phyloP scores from a whole-genome alignment of 768 basidiomycete genomes.

The Boletellus sp. region DNA sequence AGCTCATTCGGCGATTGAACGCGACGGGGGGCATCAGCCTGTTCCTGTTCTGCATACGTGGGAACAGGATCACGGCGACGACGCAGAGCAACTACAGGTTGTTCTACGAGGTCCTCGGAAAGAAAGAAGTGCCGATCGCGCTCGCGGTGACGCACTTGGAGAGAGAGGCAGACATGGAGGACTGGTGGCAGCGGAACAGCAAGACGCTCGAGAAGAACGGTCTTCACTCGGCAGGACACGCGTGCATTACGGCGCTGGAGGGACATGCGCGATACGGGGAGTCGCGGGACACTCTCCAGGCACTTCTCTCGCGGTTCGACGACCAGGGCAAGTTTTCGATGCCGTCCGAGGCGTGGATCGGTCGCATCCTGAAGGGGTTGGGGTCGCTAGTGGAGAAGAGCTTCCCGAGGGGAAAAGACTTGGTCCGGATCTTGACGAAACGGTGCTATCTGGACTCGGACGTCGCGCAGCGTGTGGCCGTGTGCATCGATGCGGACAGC shows the following conservation, averaged over 20 bases:
- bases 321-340: constrained; percentile 29
- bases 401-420: constrained; percentile 22
- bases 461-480: constrained; percentile 20
- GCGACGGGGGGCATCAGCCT: constrained; percentile 36
- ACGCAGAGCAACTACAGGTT: constrained; percentile 24
- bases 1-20: constrained; percentile 33
- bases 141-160: constrained; percentile 41
- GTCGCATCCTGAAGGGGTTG: constrained; percentile 22
- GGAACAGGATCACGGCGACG: constrained; percentile 31
- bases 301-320: constrained; percentile 17
- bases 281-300: constrained; percentile 27
- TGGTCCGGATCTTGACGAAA: constrained; percentile 24
- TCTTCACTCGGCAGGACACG: constrained; percentile 26
- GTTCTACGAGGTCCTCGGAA: constrained; percentile 27
- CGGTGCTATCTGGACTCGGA: constrained; percentile 25
- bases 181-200: constrained; percentile 30
- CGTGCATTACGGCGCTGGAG: constrained; percentile 30
- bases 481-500: constrained; percentile 16
- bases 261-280: constrained; percentile 25
- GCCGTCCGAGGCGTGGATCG: constrained; percentile 28
- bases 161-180: constrained; percentile 30
- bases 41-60: constrained; percentile 40
- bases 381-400: constrained; percentile 17
- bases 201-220: constrained; percentile 17
- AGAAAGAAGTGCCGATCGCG: constrained; percentile 36